These are phyloP conservation scores for Capsella bursapastoris DNA, from an alignment of 345 rosid genomes.

Conservation along the genomic window DNA sequence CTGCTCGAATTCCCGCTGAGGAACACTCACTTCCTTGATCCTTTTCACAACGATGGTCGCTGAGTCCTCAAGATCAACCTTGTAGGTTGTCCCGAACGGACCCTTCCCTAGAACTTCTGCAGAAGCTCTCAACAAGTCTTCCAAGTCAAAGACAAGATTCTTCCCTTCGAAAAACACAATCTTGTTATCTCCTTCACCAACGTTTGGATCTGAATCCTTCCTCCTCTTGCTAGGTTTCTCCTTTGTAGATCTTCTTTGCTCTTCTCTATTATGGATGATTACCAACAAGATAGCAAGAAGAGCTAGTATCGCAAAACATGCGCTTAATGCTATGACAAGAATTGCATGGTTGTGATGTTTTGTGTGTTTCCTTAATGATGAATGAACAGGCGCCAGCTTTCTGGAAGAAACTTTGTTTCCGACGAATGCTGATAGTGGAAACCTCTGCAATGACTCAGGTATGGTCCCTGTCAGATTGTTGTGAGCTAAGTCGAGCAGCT, in stretches of 20 bases:
- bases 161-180: conserved; percentile 89
- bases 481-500: conserved; percentile 61
- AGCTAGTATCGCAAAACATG: conserved; percentile 52
- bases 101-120: conserved; percentile 99
- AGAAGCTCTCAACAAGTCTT: conserved; percentile 90
- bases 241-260: conserved; percentile 44
- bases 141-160: conserved; percentile 76
- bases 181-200: conserved; percentile 61
- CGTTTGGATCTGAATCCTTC: conserved; percentile 51
- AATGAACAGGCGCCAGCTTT: conserved; percentile 44
- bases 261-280: conserved; percentile 47
- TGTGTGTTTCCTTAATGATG: conserved; percentile 46
- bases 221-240: conserved; percentile 55
- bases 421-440: conserved; percentile 62
- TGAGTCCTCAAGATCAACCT: conserved; percentile 84
- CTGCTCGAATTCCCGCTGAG: conserved; percentile 86
- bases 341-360: conserved; percentile 59
- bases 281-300: conserved; percentile 52
- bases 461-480: conserved; percentile 71
- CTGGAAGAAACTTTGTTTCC: conserved; percentile 63
- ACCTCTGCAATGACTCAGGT: conserved; percentile 68
- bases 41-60: conserved; percentile 90
- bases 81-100: conserved; percentile 84
- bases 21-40: conserved; percentile 75
- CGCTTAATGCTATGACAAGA: conserved; percentile 59